These are phyloP conservation scores for Ichthyophthirius multifiliis DNA, from an alignment of 169 alveolate genomes.

Conservation along the genomic window DNA sequence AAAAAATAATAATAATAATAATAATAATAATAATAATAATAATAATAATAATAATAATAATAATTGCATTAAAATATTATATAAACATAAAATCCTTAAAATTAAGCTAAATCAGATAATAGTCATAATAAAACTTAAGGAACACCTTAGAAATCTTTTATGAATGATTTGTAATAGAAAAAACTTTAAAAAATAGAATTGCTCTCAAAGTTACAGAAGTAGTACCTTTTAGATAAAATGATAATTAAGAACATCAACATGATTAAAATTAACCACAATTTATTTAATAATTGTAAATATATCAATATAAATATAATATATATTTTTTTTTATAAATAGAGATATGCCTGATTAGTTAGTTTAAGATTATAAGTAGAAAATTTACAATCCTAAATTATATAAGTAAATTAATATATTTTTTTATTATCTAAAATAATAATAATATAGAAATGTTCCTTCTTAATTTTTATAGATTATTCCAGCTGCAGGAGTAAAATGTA, in stretches of 20 bases:
- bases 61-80: neutral
- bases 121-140: neutral
- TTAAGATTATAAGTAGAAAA: neutral
- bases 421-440: neutral
- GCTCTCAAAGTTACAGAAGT: constrained; percentile 26
- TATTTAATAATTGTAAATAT: neutral
- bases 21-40: neutral
- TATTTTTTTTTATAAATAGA: neutral
- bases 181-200: neutral
- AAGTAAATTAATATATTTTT: neutral
- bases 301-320: too few species aligned
- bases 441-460: neutral
- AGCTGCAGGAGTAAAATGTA: too few species aligned
- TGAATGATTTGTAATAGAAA: constrained; percentile 11
- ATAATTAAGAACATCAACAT: neutral
- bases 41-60: neutral
- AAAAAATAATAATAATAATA: neutral
- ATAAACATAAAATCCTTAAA: neutral
- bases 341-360: neutral
- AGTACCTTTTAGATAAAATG: neutral
- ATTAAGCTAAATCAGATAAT: neutral
- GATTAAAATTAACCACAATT: neutral
- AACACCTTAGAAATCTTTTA: neutral
- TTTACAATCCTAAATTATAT: neutral
- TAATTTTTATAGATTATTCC: neutral